These are phyloP conservation scores for Decorospora gaudefroyi DNA, from an alignment of 2,329 filamentous ascomycete species.

Conservation along the genomic window DNA sequence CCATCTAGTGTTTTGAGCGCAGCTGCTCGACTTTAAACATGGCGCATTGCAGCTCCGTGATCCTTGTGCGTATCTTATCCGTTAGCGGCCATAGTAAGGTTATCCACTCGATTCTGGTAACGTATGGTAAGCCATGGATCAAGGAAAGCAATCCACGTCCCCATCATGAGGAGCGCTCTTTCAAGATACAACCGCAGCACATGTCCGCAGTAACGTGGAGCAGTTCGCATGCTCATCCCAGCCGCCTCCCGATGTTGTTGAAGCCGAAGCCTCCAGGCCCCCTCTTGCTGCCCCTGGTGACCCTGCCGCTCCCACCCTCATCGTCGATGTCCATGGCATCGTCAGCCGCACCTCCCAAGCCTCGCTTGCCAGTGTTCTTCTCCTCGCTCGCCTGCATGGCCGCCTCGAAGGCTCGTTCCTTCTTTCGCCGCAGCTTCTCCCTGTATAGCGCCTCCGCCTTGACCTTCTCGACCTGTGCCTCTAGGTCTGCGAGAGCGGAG, in stretches of 20 bases:
- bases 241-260: constrained; percentile 33
- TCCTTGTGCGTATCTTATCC: too few relatives aligned
- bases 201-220: neutral
- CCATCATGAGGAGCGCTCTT: too few relatives aligned
- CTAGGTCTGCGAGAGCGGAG: constrained; percentile 72
- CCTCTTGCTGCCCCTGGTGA: constrained; percentile 38
- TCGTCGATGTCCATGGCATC: constrained; percentile 49
- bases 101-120: too few relatives aligned
- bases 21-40: too few relatives aligned
- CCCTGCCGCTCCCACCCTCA: constrained; percentile 33
- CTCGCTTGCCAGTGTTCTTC: constrained; percentile 34
- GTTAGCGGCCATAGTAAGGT: too few relatives aligned
- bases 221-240: constrained; percentile 21
- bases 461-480: constrained; percentile 72
- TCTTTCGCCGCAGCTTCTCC: constrained; percentile 51
- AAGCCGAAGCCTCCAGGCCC: constrained; percentile 35
- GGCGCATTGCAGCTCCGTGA: too few relatives aligned
- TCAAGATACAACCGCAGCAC: neutral
- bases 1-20: too few relatives aligned
- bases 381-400: constrained; percentile 34
- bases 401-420: constrained; percentile 47
- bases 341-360: constrained; percentile 26
- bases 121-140: too few relatives aligned
- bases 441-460: constrained; percentile 53
- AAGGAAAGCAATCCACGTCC: too few relatives aligned